Evolutionary conservation across 2,329 filamentous ascomycete species (phyloP), one percentile per base, ranked within the genome.

Genomic region (Endothia cerciana): DNA sequence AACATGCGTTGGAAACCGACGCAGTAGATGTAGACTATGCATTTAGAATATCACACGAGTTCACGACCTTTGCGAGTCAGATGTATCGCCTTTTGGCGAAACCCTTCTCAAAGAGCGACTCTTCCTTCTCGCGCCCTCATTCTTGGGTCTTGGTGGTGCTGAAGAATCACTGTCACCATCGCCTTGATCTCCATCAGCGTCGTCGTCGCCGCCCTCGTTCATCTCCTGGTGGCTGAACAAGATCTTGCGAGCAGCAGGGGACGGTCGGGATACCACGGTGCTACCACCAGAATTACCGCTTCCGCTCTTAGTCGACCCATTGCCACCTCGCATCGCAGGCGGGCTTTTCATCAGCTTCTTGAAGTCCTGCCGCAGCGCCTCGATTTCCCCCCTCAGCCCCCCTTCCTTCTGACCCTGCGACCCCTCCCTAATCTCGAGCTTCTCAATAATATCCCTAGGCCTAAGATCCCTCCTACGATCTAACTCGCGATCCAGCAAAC

Each of bases 1-100:
- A 86, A 91, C 77, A 79, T 83, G 70, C 79, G 85, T 69, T 91
- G 89, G 89, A 78, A 78, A 70, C 79, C 79, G 8, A 71, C 73
- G 1, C 64, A 66, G 56, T 68, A 60, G 62, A 61, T 71, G 65
- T 77, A 73, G 45, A 60, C 8, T 49, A 53, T 66, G 57, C 64
- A 64, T 55, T 30, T 28, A 43, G 43, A 38, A 30, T n/a, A 41
- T 2, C 3, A 63, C n/a, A 38, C 30, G 41, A 15, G 58, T 13
- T 28, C 28, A 57, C 25, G 17, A 63, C 38, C 58, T 51, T 22
- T 28, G 15, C 10, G 64, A 66, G 5, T 40, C 41, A 28, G 64
- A 65, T 28, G 57, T 36, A 36, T 36, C 30, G 30, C 25, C 47
- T 28, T 22, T 3, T 17, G 62, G 55, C 11, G 49, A 51, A 25